Evolutionary conservation across 2,329 filamentous ascomycete species (phyloP).

Genomic region (Neoarthrinium moseri): DNA sequence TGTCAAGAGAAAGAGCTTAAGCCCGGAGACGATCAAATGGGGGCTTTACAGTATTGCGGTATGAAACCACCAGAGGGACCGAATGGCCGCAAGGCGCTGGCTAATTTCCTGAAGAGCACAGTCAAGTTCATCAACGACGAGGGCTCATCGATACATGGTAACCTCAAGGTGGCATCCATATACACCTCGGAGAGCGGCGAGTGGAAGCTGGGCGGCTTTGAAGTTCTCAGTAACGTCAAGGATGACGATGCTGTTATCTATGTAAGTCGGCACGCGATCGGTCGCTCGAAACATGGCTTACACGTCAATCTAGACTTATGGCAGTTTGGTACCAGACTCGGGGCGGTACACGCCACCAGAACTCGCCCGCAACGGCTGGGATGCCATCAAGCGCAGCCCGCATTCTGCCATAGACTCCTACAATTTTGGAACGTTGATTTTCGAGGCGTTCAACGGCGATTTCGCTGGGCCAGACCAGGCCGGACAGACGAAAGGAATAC

Average conservation of each 20-base stretch:
- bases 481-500: conserved; percentile 81
- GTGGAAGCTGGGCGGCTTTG: conserved; percentile 95
- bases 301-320: conserved; percentile 56
- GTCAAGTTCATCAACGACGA: conserved; percentile 96
- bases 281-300: not conserved
- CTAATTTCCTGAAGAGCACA: conserved; percentile 60
- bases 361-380: conserved; percentile 85
- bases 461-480: conserved; percentile 77
- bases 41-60: conserved; percentile 84
- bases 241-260: conserved; percentile 94
- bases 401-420: conserved; percentile 84
- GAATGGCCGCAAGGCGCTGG: not conserved
- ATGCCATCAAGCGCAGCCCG: conserved; percentile 79
- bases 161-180: conserved; percentile 78
- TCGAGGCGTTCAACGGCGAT: conserved; percentile 87
- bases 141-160: conserved; percentile 87
- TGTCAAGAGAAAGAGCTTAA: conserved; percentile 82
- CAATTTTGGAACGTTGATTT: conserved; percentile 79
- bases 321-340: conserved; percentile 82
- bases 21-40: conserved; percentile 95
- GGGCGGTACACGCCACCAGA: conserved; percentile 85
- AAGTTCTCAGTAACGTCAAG: conserved; percentile 90
- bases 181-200: conserved; percentile 96
- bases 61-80: conserved; percentile 25
- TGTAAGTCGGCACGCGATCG: conserved; percentile 21